Base-by-base conservation (phyloP, 208 protist genomes). In the Leishmania amazonensis region DNA sequence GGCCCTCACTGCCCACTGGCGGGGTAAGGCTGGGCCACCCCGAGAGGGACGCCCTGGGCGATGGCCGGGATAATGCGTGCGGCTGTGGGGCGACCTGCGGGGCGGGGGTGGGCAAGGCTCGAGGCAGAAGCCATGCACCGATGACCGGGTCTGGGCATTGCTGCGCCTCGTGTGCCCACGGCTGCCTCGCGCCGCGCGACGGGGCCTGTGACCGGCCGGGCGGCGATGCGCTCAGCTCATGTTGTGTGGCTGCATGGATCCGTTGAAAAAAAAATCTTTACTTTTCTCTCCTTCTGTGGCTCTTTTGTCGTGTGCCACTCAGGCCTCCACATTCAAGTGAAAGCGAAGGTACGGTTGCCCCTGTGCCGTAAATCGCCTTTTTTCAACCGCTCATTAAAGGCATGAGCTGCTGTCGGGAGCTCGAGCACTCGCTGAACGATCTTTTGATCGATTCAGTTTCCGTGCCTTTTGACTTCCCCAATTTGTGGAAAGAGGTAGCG, bases 401-500 rank as follows among this genome's bases (percentile, higher is more conserved):
- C 0, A 85, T 85, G 81, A 79, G 53, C 7, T 47, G 74, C 28
- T 85, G 77, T 57, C 72, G 81, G n/a, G 81, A 85, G 62, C 57
- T 83, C 5, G 78, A 83, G 17, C 75, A 54, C 53, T 83, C 79
- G 0, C 54, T 83, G 78, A 83, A 76, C 31, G 83, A 86, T 82
- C 83, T 82, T 40, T 60, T 88, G 62, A 84, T 83, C 35, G 79
- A 84, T 45, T 82, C 84, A 31, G 81, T 86, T 15, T 84, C 87
- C 21, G 47, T 80, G 1, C 81, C 80, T 47, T 88, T 88, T 45
- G 77, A 85, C 17, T 91, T 91, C 60, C 76, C 82, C 0, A 60
- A 40, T 19, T 74, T 91, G 21, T 91, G 88, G 88, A 72, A 79
- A 19, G 82, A 87, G 19, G 80, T 91, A 3, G 75, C 81, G 24